phyloP scores from a whole-genome alignment of 2,329 filamentous ascomycete species.

The Fusarium acutatum region DNA sequence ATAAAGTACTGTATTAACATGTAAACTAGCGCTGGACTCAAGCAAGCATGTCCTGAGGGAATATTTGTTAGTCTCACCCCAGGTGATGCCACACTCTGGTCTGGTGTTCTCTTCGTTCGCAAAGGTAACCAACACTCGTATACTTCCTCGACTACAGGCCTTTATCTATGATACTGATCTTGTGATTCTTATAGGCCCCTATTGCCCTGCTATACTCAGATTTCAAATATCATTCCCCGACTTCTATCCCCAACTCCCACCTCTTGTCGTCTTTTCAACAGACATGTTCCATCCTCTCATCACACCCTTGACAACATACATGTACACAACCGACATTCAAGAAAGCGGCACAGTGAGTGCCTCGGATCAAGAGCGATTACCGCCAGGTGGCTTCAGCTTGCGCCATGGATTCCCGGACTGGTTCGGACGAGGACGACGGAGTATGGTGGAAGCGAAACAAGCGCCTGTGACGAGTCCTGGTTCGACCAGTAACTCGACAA shows the following conservation, averaged over 20 bases:
- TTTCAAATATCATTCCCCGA: conserved; percentile 90
- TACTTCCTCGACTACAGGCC: too few relatives aligned
- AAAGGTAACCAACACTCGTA: conserved; percentile 68
- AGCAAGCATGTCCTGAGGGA: conserved; percentile 83
- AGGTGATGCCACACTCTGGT: conserved; percentile 83
- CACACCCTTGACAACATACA: conserved; percentile 92
- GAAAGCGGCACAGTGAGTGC: conserved; percentile 82
- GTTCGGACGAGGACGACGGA: conserved; percentile 72
- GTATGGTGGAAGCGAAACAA: conserved; percentile 50
- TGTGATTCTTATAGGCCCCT: conserved; percentile 72
- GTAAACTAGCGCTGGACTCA: conserved; percentile 73
- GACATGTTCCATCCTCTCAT: conserved; percentile 96
- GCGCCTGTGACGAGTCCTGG: conserved; percentile 45
- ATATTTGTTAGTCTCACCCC: conserved; percentile 87
- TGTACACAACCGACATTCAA: conserved; percentile 82
- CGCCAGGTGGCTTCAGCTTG: conserved; percentile 89
- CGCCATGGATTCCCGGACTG: conserved; percentile 90
- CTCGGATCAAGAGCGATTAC: conserved; percentile 81
- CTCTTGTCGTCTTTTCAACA: conserved; percentile 86
- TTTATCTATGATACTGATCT: not conserved
- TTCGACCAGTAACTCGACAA: conserved; percentile 37
- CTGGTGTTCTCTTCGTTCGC: conserved; percentile 89
- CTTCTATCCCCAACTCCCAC: conserved; percentile 80
- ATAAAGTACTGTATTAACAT: conserved; percentile 37
- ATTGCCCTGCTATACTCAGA: conserved; percentile 84